A percentile compares a stretch with the other conserved stretches of the same genome.
Evolutionary conservation across 225 moss, liverwort and hornwort genomes (phyloP).

Genomic region (Marchantia paleacea): DNA sequence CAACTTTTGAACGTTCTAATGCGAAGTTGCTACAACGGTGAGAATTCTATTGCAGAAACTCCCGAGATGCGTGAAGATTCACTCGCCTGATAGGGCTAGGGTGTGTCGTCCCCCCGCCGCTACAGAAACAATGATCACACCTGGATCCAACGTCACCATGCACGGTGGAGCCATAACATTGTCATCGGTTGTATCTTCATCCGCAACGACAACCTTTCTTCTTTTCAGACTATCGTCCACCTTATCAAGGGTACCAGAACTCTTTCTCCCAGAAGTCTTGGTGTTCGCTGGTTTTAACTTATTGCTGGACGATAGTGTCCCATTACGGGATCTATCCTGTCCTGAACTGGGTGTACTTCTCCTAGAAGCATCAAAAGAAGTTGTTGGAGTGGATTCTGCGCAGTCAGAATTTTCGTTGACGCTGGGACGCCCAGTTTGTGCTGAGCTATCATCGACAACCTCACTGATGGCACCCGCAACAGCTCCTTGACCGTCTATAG

Average conservation of each 20-base stretch:
- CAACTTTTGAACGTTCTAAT: not conserved
- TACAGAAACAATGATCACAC: constrained; percentile 65
- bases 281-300: constrained; percentile 12
- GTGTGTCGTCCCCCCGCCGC: constrained; percentile 98
- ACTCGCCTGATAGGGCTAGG: constrained; percentile 79
- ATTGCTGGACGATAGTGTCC: constrained; percentile 16
- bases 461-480: constrained; percentile 20
- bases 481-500: constrained; percentile 26
- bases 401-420: constrained; percentile 4
- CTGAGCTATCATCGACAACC: constrained; percentile 30
- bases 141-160: constrained; percentile 63
- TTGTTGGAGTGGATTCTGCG: constrained; percentile 14
- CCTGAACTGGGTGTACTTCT: constrained; percentile 3
- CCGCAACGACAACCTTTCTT: constrained; percentile 50
- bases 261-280: constrained; percentile 44
- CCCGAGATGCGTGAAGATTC: not conserved
- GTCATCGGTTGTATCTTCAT: constrained; percentile 58
- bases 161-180: constrained; percentile 65
- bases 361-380: constrained; percentile 17
- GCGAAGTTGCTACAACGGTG: not conserved
- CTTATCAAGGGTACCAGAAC: constrained; percentile 17
- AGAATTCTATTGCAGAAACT: not conserved
- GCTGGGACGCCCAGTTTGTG: constrained; percentile 3
- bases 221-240: constrained; percentile 56
- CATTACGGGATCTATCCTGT: constrained; percentile 18